Base-by-base conservation (phyloP, 768 basidiomycete species). In the Trametes villosa region DNA sequence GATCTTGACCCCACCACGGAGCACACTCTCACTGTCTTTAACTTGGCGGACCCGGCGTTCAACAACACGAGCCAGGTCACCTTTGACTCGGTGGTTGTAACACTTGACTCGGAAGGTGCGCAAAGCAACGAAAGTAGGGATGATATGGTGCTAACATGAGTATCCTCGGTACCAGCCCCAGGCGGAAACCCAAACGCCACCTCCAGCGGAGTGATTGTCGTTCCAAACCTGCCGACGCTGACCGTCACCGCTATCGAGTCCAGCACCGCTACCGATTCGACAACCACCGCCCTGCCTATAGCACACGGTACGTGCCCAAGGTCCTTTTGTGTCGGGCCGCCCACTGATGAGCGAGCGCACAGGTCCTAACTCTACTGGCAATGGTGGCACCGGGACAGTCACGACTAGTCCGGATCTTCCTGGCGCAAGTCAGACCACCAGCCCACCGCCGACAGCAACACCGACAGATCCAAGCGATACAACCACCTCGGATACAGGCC, bases 21-120 rank as follows among this genome's bases (percentile, higher is more conserved):
- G 36, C 74, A 74, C 53, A 53, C 56, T 18, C 63, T 75, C 36
- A 53, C 44, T 12, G 70, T 75, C 1, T 55, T 68, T 50, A 74
- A 75, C 42, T 55, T 73, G 27, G 57, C 55, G 30, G 69, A 66
- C 57, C 42, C 41, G 42, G 29, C 48, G 11, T 66, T 65, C 54
- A 58, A 63, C 26, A 45, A 56, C 26, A 46, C 58, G 15, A 69
- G 70, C 30, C 54, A 69, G 46, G 60, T 74, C 48, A 73, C 65
- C 4, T 71, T 75, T 31, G 64, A 68, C 34, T 66, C 66, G 36
- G 52, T 73, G 18, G 53, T 61, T 11, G 65, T 72, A 22, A 50
- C 54, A 18, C 30, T 42, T 3, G 57, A 45, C 22, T 17, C 46
- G 12, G 24, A 20, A 22, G 59, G 55, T 61, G 18, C 15, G 58